A percentile compares a stretch with the other conserved stretches of the same genome.
Conservation (phyloP, 1,284 basidiomycete species). For the Leucoagaricus sp. region DNA sequence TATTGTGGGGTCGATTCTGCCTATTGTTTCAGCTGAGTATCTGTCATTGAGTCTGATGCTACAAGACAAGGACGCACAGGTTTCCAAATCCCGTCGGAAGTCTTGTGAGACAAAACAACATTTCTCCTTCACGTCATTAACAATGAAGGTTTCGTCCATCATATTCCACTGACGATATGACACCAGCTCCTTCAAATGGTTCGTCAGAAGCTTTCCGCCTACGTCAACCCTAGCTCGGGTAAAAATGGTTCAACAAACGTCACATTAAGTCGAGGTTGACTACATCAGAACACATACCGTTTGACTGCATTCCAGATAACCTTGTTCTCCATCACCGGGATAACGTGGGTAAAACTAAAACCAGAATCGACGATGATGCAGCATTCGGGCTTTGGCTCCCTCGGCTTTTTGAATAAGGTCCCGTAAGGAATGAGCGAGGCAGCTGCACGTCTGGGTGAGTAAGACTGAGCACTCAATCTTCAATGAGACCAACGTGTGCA, state of each 20-base stretch:
- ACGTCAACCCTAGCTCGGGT: constrained; percentile 74
- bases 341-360: constrained; percentile 90
- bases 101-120: constrained; percentile 86
- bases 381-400: constrained; percentile 68
- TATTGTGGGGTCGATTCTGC: constrained; percentile 46
- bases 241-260: constrained; percentile 12
- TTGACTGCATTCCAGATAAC: constrained; percentile 81
- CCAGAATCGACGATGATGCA: constrained; percentile 86
- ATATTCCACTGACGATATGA: constrained; percentile 98
- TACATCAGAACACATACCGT: constrained; percentile 55
- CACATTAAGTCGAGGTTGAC: constrained; percentile 9
- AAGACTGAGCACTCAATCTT: neutral
- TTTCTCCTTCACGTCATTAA: constrained; percentile 87
- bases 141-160: constrained; percentile 94
- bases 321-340: constrained; percentile 80
- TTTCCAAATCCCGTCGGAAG: constrained; percentile 75
- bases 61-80: constrained; percentile 50
- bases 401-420: constrained; percentile 52
- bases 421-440: constrained; percentile 79
- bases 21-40: constrained; percentile 10
- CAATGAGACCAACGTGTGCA: constrained; percentile 68
- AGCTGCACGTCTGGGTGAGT: constrained; percentile 46
- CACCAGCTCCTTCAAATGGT: constrained; percentile 90
- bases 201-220: constrained; percentile 93
- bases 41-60: constrained; percentile 3